phyloP scores from a whole-genome alignment of 176 grass and related monocot genomes.

The Tuctoria greenei region DNA sequence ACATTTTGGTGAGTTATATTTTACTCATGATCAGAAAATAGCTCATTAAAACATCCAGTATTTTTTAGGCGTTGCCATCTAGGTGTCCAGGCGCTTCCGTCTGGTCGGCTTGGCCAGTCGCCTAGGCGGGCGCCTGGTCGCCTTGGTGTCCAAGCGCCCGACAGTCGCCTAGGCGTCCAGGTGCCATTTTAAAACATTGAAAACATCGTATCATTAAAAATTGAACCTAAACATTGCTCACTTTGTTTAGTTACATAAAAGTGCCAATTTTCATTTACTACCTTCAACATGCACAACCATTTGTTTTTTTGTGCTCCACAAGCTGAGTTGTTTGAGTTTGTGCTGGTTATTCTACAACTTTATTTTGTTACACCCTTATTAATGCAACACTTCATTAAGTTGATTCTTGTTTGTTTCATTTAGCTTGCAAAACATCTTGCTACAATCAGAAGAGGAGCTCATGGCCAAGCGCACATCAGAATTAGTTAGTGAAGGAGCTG shows the following conservation, averaged over 20 bases:
- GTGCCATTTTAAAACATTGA: no score
- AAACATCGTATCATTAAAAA: conserved; percentile 5
- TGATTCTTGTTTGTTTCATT: conserved; percentile 37
- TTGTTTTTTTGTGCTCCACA: neutral
- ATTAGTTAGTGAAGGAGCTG: conserved; percentile 76
- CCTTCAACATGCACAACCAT: neutral
- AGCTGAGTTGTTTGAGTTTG: conserved; percentile 2
- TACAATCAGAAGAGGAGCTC: conserved; percentile 95
- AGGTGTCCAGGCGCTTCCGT: no score
- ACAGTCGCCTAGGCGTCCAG: no score
- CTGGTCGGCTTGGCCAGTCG: no score
- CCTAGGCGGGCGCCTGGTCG: no score
- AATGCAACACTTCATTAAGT: conserved; percentile 12
- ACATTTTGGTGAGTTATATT: conserved; percentile 75
- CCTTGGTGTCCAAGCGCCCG: no score
- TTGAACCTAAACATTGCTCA: neutral
- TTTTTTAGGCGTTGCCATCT: no score
- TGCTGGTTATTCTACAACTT: conserved; percentile 10
- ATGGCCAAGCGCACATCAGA: conserved; percentile 72
- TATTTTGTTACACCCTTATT: conserved; percentile 2
- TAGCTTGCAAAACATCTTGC: conserved; percentile 84
- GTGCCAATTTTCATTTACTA: neutral
- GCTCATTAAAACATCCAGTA: conserved; percentile 1
- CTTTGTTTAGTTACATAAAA: neutral
- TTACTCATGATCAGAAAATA: neutral